Conservation (phyloP, 805 yeast genomes). For the Wilhelminamyces savonicus region DNA sequence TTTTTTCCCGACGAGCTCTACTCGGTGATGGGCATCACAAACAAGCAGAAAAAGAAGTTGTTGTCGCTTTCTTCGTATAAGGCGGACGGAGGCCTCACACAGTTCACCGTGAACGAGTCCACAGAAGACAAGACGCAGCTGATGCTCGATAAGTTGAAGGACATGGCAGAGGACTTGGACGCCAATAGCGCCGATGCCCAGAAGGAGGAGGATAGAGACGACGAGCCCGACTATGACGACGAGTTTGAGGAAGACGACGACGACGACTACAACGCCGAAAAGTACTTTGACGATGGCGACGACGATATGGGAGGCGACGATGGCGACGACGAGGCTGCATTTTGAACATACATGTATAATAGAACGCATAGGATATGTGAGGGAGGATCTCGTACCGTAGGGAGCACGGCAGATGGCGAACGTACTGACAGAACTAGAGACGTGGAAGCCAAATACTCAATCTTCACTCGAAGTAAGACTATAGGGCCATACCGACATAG, state of each 20-base stretch:
- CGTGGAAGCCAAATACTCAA: too few species aligned
- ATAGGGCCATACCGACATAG: too few species aligned
- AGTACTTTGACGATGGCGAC: conserved; percentile 70
- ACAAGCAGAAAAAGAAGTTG: conserved; percentile 45
- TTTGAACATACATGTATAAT: too few species aligned
- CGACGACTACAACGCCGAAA: conserved; percentile 75
- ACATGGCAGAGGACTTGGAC: conserved; percentile 40
- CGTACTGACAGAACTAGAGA: too few species aligned
- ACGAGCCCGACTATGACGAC: conserved; percentile 56
- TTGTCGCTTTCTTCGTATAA: conserved; percentile 34
- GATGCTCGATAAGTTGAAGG: conserved; percentile 36
- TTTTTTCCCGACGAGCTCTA: conserved; percentile 77
- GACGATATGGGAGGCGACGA: conserved; percentile 55
- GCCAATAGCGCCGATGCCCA: conserved; percentile 35
- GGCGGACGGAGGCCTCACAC: conserved; percentile 32
- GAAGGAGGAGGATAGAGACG: conserved; percentile 33
- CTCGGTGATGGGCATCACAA: conserved; percentile 59
- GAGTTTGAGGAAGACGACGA: conserved; percentile 71
- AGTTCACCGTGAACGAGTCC: conserved; percentile 18
- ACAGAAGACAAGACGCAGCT: conserved; percentile 32
- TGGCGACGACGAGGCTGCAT: conserved; percentile 70
- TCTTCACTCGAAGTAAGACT: too few species aligned
- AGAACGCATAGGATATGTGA: too few species aligned
- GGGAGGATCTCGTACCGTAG: too few species aligned
- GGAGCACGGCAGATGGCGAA: too few species aligned